phyloP scores from a whole-genome alignment of 106 monocot species.

The Dendrobium huoshanense region DNA sequence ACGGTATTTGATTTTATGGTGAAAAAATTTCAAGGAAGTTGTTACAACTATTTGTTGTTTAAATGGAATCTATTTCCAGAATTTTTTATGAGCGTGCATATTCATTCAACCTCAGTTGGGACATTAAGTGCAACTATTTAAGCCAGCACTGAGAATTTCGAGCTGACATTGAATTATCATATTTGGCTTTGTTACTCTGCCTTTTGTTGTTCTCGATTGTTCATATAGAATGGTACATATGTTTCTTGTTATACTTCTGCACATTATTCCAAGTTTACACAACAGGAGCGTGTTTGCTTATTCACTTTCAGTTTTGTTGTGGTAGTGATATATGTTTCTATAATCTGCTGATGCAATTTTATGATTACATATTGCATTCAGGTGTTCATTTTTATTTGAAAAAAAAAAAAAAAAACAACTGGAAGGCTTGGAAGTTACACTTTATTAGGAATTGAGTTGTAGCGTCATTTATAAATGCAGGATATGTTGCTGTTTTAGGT shows the following conservation, averaged over 20 bases:
- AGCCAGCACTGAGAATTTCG: not conserved
- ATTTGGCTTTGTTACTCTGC: not conserved
- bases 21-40: not conserved
- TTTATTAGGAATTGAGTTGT: not conserved
- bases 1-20: not conserved
- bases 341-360: slow-evolving; percentile 1
- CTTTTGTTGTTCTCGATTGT: not conserved
- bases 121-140: no score
- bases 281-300: not conserved
- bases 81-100: not conserved
- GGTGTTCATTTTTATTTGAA: not conserved
- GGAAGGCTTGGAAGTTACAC: not conserved
- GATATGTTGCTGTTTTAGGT: slow-evolving; percentile 92
- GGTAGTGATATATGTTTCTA: not conserved
- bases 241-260: not conserved
- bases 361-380: not conserved
- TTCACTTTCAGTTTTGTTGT: not conserved
- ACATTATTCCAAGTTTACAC: not conserved
- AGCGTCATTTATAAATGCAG: slow-evolving; percentile 31
- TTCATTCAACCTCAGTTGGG: not conserved
- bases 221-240: not conserved
- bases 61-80: not conserved
- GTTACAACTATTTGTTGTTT: not conserved
- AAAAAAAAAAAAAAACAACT: no score
- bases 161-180: not conserved